Evolutionary conservation across 2,329 filamentous ascomycete species (phyloP).

Genomic region (Cucurbitaria berberidis): DNA sequence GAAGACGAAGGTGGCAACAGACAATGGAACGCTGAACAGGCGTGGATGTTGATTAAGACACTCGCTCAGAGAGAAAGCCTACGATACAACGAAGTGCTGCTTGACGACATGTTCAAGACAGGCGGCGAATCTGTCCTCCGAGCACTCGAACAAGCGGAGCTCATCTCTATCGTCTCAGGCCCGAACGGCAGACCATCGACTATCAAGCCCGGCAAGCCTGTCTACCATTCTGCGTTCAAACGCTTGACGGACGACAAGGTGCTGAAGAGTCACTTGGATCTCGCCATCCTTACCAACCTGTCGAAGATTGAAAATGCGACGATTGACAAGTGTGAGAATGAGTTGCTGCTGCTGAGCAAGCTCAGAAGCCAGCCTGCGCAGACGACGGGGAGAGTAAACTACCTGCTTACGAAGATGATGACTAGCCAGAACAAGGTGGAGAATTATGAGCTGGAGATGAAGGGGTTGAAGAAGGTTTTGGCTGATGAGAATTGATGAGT

Average conservation of each 20-base stretch:
- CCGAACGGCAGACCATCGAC: slow-evolving; percentile 76
- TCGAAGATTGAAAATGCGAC: slow-evolving; percentile 73
- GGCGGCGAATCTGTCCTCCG: slow-evolving; percentile 78
- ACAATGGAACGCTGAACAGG: slow-evolving; percentile 83
- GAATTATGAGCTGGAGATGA: slow-evolving; percentile 75
- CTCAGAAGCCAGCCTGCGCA: slow-evolving; percentile 75
- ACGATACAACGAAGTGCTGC: slow-evolving; percentile 83
- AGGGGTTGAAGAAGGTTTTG: slow-evolving; percentile 73
- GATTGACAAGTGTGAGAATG: slow-evolving; percentile 80
- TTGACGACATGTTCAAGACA: slow-evolving; percentile 74
- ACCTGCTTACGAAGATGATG: slow-evolving; percentile 75
- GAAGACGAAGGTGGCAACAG: slow-evolving; percentile 61
- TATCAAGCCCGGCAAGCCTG: slow-evolving; percentile 82
- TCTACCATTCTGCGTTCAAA: slow-evolving; percentile 84
- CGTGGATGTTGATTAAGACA: slow-evolving; percentile 84
- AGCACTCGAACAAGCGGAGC: slow-evolving; percentile 80
- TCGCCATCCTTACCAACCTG: slow-evolving; percentile 71
- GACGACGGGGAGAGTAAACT: slow-evolving; percentile 69
- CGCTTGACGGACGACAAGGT: slow-evolving; percentile 74
- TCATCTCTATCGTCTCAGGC: slow-evolving; percentile 76
- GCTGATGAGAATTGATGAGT: slow-evolving; percentile 52
- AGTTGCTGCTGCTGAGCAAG: slow-evolving; percentile 73
- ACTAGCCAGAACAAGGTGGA: slow-evolving; percentile 77
- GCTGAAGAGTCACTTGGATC: slow-evolving; percentile 70
- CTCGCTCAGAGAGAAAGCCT: slow-evolving; percentile 73